Base-by-base conservation (phyloP, 306 rosid genomes). In the Quercus mongolica region DNA sequence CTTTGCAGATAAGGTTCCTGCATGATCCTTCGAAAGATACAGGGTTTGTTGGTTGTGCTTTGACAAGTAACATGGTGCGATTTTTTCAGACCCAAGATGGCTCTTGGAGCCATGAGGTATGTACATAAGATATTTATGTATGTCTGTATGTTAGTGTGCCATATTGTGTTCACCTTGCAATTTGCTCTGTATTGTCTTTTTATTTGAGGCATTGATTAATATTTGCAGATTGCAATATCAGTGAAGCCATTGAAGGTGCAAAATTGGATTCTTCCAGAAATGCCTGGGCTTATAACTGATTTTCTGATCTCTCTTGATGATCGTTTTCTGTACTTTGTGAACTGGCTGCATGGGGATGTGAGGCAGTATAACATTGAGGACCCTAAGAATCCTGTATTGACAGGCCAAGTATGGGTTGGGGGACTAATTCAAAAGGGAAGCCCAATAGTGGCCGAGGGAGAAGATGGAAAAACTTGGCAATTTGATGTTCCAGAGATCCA, bases 331-430 rank as follows among this genome's bases (percentile, higher is more conserved):
- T 92, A 92, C 87, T 81, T 90, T 15, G 97, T 84, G 86, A 95
- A 95, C 89, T 95, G 99, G 99, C 95, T 95, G 80, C 99, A 95
- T 28, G 98, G 99, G 15, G 97, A 95, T 87, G 89, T 95, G 77
- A 88, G 99, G 21, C 99, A 95, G 68, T 95, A 92, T 64, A 87
- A 91, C 82, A 91, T 95, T 41, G 97, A 93, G 85, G 97, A 95
- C 76, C 82, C 88, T 57, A 81, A 84, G 76, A 86, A 81, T 81
- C 97, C 99, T 54, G 76, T 75, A 78, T 79, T 91, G 46, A 84
- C 89, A 1, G 98, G 99, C 75, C 99, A 92, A 85, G 69, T 92
- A 20, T 95, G 99, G 98, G 89, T 86, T 12, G 99, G 99, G 10
- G 98, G 99, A 77, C 92, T 82, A 28, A 3, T 95, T 38, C 94